Evolutionary conservation across 2,329 filamentous ascomycete genomes (phyloP), one percentile per base, ranked within the genome.

Genomic region (Pseudonectria buxi): DNA sequence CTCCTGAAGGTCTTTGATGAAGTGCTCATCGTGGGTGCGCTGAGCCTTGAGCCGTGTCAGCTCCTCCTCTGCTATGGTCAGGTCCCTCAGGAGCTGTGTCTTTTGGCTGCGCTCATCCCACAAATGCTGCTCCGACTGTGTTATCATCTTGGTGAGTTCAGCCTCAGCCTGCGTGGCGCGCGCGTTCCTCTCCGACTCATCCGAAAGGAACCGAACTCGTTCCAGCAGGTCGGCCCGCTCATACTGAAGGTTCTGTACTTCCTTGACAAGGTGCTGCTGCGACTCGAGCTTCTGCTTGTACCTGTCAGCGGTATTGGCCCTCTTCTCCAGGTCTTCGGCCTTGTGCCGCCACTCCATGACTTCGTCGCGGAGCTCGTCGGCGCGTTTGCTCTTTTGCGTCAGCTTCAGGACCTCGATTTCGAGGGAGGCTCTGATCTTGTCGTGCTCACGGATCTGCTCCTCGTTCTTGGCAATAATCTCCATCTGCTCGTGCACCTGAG

Each of bases 401-500:
- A 76, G 57, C 27, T 59, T 58, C 33, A 63, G 57, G 25, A 76
- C 66, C 43, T 78, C 73, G 40, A 63, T 64, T 37, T 83, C 74
- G 10, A 81, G 61, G 47, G 84, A 74, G 14, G 72, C 71, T 35
- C 54, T 56, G 9, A 46, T 45, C 37, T 53, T 55, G 29, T 59
- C 53, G 36, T 60, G 53, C 15, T 49, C 55, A 10, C 61, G 56
- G 32, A 64, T 63, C n/a, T 42, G 47, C 55, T 89, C 84, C 47
- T 86, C 75, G 15, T 69, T 73, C 24, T 55, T 53, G 26, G 78
- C 77, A 51, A 89, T 88, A 32, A 86, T 67, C 39, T 81, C 72
- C 55, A 86, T 80, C 50, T 83, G 78, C 48, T 86, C 77, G 27
- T 74, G 72, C 15, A 81, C 64, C 45, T 73, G 72, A 28, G 64